Evolutionary conservation across 257 asterid species (phyloP).

Genomic region (Fraxinus pennsylvanica): DNA sequence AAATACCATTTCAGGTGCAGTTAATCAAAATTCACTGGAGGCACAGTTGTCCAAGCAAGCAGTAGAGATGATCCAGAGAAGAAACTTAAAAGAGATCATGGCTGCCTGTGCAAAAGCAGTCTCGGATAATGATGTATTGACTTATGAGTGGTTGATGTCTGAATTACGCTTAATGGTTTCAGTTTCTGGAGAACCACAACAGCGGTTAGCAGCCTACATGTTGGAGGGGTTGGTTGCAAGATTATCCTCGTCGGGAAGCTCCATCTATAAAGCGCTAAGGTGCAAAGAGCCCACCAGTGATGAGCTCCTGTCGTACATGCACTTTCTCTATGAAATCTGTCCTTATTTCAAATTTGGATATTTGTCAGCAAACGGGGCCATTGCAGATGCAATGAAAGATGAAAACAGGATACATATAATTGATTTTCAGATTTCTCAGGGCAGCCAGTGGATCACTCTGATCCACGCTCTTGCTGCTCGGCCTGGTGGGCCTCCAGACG

Average conservation of each 20-base stretch:
- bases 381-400: conserved; percentile 38
- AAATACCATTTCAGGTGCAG: background rate
- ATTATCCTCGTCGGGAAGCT: conserved; percentile 32
- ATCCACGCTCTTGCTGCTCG: conserved; percentile 36
- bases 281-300: conserved; percentile 34
- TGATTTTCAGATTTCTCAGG: conserved; percentile 38
- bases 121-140: conserved; percentile 11
- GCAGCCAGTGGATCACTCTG: conserved; percentile 39
- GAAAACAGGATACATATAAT: conserved; percentile 32
- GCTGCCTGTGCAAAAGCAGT: conserved; percentile 36
- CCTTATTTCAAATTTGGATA: conserved; percentile 42
- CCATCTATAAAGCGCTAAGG: conserved; percentile 33
- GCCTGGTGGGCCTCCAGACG: conserved; percentile 36
- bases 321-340: conserved; percentile 37
- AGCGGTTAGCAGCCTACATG: conserved; percentile 41
- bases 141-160: conserved; percentile 28
- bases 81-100: conserved; percentile 24
- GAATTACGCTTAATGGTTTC: conserved; percentile 31
- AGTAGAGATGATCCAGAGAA: conserved; percentile 23
- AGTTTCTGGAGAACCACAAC: conserved; percentile 31
- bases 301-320: conserved; percentile 35
- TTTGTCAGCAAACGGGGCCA: conserved; percentile 40
- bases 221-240: conserved; percentile 39
- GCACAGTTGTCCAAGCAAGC: conserved; percentile 12
- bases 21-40: conserved; percentile 21